Base-by-base conservation (phyloP, 2,329 filamentous ascomycete genomes). In the Phyllosticta paracitricarpa region DNA sequence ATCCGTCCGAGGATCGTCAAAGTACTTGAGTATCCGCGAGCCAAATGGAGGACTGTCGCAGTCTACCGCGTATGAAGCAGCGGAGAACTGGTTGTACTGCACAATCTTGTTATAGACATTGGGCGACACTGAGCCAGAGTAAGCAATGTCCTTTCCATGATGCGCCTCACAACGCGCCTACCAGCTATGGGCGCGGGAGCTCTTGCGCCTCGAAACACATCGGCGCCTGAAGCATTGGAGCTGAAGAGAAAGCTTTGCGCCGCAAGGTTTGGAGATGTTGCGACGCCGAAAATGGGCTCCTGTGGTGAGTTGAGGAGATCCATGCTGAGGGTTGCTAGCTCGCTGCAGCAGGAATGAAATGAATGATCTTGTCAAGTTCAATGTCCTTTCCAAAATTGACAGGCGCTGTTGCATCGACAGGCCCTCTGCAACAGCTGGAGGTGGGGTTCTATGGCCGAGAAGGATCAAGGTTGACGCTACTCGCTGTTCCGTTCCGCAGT, bases 11-110 rank as follows among this genome's bases (percentile, higher is more conserved):
- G 25, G 33, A 8, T 61, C 54, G 35, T 61, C 25, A 17, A 61
- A 51, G 14, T 28, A 54, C 12, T 61, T 40, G 26, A 54, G 55
- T 54, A 61, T 22, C 9, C 6, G 51, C 6, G 54, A 54, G 33
- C 58, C 58, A 24, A 56, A 61, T 2, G 58, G 58, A 12, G 58
- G 58, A n/a, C 51, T 56, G 2, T 40, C 53, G 26, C 58, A 61
- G 24, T 61, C 58, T 6, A 54, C 55, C 8, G 58, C 54, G 9
- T 61, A 61, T 33, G 58, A 53, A 26, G 58, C 58, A 24, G 58
- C 54, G 10, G 58, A 61, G 40, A 61, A 61, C 19, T 52, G 53
- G 8, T 54, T 54, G 19, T 61, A 61, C 17, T 54, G 58, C 6
- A 56, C 35, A 17, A 61, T 30, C 17, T 40, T 56, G 30, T 56